Evolutionary conservation across 768 basidiomycete genomes (phyloP), one percentile per base, ranked within the genome.

Genomic region (Postia placenta): DNA sequence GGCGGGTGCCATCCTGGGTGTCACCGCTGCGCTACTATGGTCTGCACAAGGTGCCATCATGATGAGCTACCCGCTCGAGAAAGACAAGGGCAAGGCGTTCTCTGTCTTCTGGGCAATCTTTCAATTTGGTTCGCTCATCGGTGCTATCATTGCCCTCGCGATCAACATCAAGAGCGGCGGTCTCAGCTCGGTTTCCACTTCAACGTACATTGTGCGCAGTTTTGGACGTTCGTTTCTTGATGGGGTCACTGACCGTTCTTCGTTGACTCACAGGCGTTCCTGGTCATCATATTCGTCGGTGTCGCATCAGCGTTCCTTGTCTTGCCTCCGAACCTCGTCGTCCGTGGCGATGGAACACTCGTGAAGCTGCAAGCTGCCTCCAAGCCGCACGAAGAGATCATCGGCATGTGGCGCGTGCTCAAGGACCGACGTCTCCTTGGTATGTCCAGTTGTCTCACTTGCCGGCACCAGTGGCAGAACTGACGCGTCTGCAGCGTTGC

Each of bases 41-140:
- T 70, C 75, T 9, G 74, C 73, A 0, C 75, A 75, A 54, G 78
- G 78, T 11, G 48, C 66, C 2, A 64, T 80, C 53, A 79, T 80
- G 78, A 72, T 79, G 75, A 65, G 71, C 5, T 77, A 79, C 50
- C 78, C 79, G 3, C 67, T 74, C 2, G 79, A 80, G 53, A 74
- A 76, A 45, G 74, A 79, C 56, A 80, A 80, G 56, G 79, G 79
- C 12, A 65, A 64, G 50, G 69, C 69, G 15, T 78, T 80, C 50
- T 68, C 67, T 26, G 53, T 80, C 42, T 80, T 80, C 63, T 79
- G 79, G 79, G 69, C 67, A 27, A 68, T 74, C 54, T 72, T 74
- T 67, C 66, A 74, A 52, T 61, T 68, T 44, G 73, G 73, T 43
- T 60, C 69, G 30, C 62, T 74, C 59, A 68, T 75, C 45, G 74